Conservation (phyloP, 1,284 basidiomycete species). For the Apiotrichum laibachii region DNA sequence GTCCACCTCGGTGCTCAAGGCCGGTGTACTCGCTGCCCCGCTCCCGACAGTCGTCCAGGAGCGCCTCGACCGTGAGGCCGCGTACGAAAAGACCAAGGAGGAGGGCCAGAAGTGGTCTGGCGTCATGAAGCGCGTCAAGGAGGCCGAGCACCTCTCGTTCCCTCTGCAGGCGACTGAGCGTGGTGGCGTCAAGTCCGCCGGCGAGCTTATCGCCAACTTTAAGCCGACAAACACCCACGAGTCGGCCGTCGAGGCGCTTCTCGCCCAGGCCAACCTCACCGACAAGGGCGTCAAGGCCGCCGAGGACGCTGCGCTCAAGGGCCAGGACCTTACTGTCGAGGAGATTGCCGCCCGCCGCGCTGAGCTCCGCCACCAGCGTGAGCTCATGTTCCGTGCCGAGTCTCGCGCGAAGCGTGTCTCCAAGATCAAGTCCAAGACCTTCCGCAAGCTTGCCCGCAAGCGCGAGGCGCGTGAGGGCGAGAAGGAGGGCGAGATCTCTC, state of each 20-base stretch:
- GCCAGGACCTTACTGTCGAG: constrained; percentile 67
- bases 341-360: constrained; percentile 76
- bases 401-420: constrained; percentile 83
- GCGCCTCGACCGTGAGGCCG: constrained; percentile 85
- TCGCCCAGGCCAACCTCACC: constrained; percentile 72
- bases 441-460: constrained; percentile 79
- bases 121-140: constrained; percentile 82
- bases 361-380: constrained; percentile 82
- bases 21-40: constrained; percentile 74
- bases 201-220: constrained; percentile 56
- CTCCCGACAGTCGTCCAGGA: constrained; percentile 83
- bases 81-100: constrained; percentile 86
- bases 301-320: constrained; percentile 75
- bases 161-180: constrained; percentile 74
- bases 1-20: constrained; percentile 58
- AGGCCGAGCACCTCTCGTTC: constrained; percentile 90
- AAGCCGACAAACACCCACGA: constrained; percentile 79
- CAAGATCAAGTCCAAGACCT: constrained; percentile 96
- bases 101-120: constrained; percentile 93
- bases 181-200: constrained; percentile 46
- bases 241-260: constrained; percentile 69
- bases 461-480: constrained; percentile 62
- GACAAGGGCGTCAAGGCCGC: constrained; percentile 73
- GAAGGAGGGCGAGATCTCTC: constrained; percentile 40
- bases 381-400: constrained; percentile 91